These are phyloP conservation scores for Neurospora sp. DNA, from an alignment of 495 filamentous ascomycete species.

Conservation along the genomic window DNA sequence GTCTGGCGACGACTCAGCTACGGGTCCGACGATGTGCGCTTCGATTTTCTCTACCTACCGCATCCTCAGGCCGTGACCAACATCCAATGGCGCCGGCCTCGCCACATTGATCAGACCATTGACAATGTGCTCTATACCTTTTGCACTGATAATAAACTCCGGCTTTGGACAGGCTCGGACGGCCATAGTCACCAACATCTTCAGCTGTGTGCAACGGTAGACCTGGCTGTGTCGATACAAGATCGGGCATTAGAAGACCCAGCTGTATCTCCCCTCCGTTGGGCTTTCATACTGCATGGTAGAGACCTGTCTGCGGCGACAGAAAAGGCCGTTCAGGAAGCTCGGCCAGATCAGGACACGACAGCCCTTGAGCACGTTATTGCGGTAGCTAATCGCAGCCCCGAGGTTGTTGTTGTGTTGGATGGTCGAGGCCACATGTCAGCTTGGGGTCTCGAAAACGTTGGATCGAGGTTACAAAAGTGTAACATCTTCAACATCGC, in stretches of 20 bases:
- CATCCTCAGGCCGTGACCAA: conserved; percentile 73
- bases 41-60: conserved; percentile 82
- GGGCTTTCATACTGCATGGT: conserved; percentile 79
- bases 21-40: conserved; percentile 69
- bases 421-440: conserved; percentile 83
- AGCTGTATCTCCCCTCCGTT: conserved; percentile 35
- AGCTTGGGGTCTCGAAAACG: conserved; percentile 87
- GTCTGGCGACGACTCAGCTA: conserved; percentile 88
- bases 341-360: conserved; percentile 39
- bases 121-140: conserved; percentile 92
- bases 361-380: conserved; percentile 74
- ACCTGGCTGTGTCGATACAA: conserved; percentile 66
- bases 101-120: conserved; percentile 63
- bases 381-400: conserved; percentile 73
- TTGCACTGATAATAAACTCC: conserved; percentile 70
- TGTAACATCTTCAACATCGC: conserved; percentile 77
- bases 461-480: conserved; percentile 63
- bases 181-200: conserved; percentile 60
- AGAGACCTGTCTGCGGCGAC: conserved; percentile 67
- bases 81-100: conserved; percentile 75
- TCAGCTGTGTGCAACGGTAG: conserved; percentile 73
- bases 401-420: conserved; percentile 79
- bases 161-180: conserved; percentile 76
- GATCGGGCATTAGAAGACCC: conserved; percentile 31
- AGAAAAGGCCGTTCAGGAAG: conserved; percentile 60